Conservation (phyloP, 73 alveolate species). For the Strombidium stylifer region DNA sequence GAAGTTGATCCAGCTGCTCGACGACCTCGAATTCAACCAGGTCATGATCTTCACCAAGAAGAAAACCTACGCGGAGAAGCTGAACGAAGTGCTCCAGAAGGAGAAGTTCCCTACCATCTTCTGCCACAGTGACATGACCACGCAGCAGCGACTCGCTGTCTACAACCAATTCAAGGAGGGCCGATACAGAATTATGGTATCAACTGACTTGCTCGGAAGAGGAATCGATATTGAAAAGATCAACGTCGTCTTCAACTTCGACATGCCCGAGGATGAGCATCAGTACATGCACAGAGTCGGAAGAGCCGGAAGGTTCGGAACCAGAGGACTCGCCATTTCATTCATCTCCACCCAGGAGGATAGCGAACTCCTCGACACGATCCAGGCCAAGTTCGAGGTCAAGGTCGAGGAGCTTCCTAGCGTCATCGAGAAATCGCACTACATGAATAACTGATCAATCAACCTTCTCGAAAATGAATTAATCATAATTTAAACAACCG, state of each 20-base stretch:
- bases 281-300: slow-evolving; percentile 98
- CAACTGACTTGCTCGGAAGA: slow-evolving; percentile 99
- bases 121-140: slow-evolving; percentile 81
- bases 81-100: slow-evolving; percentile 82
- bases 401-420: slow-evolving; percentile 86
- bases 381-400: slow-evolving; percentile 83
- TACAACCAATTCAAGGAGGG: slow-evolving; percentile 91
- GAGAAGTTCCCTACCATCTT: slow-evolving; percentile 86
- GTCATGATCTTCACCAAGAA: slow-evolving; percentile 96
- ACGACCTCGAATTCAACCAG: slow-evolving; percentile 95
- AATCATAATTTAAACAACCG: too few relatives aligned
- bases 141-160: slow-evolving; percentile 79
- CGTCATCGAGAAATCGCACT: slow-evolving; percentile 71
- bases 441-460: slow-evolving; percentile 38
- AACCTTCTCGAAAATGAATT: too few relatives aligned
- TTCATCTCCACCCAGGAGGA: slow-evolving; percentile 89
- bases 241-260: slow-evolving; percentile 98
- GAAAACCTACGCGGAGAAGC: slow-evolving; percentile 84
- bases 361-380: slow-evolving; percentile 77
- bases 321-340: slow-evolving; percentile 97
- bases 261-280: slow-evolving; percentile 91
- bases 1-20: slow-evolving; percentile 91
- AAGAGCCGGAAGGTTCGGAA: slow-evolving; percentile 99
- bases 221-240: slow-evolving; percentile 99
- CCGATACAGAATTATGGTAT: slow-evolving; percentile 97